phyloP scores from a whole-genome alignment of 176 grass and related monocot species.

The maize (Zea mays) region DNA sequence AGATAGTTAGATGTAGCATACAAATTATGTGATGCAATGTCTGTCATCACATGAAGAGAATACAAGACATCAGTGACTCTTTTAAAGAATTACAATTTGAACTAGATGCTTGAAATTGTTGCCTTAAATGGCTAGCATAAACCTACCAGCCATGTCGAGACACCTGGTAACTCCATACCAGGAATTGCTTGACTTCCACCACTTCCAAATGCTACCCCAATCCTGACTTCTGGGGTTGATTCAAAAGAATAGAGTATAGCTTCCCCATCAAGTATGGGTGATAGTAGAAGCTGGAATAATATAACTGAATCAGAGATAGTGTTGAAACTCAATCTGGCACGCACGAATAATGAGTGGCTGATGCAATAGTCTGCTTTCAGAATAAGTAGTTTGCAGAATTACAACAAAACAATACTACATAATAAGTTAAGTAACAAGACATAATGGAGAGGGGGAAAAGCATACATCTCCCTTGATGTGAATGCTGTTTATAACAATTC shows the following conservation, averaged over 20 bases:
- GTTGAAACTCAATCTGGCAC: constrained; percentile 19
- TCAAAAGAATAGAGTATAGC: constrained; percentile 96
- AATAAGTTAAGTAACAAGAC: constrained; percentile 25
- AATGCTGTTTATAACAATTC: constrained; percentile 89
- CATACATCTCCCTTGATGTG: constrained; percentile 97
- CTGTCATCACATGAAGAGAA: neutral
- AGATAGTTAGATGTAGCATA: constrained; percentile 2
- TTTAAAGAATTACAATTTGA: neutral
- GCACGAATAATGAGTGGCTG: neutral
- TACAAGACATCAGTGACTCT: neutral
- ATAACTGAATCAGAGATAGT: constrained; percentile 25
- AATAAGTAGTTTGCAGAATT: constrained; percentile 8
- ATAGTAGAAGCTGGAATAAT: constrained; percentile 71
- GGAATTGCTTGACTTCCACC: constrained; percentile 78
- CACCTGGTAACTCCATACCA: constrained; percentile 84
- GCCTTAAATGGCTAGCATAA: constrained; percentile 25
- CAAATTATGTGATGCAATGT: neutral
- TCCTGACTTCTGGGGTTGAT: constrained; percentile 81
- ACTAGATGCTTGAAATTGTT: neutral
- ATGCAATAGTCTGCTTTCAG: neutral
- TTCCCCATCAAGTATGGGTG: constrained; percentile 97
- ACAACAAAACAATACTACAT: neutral
- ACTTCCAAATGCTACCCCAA: constrained; percentile 94
- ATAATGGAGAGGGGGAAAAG: constrained; percentile 29
- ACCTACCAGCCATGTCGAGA: constrained; percentile 93